Conservation (phyloP, 2,329 filamentous ascomycete genomes). For the Colletotrichum sp. region DNA sequence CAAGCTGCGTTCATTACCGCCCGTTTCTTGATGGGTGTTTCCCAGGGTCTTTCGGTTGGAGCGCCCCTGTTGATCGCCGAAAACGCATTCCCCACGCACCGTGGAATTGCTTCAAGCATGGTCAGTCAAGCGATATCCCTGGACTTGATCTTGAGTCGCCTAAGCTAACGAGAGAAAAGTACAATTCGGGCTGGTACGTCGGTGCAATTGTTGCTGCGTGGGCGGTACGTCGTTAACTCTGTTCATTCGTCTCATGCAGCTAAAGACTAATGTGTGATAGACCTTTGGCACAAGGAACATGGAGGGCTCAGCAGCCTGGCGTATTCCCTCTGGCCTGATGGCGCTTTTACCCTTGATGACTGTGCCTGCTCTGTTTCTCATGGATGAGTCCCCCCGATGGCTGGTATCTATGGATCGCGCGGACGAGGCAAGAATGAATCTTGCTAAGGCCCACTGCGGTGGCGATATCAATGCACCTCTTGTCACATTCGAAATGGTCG, state of each 20-base stretch:
- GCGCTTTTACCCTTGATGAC: constrained; percentile 44
- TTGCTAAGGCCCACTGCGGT: constrained; percentile 30
- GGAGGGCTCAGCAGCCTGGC: constrained; percentile 49
- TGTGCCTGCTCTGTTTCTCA: constrained; percentile 27
- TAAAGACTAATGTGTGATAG: not conserved
- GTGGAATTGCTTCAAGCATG: not conserved
- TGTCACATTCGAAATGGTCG: constrained; percentile 24
- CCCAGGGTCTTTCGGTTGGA: constrained; percentile 28
- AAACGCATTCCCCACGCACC: constrained; percentile 33
- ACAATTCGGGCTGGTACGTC: constrained; percentile 23
- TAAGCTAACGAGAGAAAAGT: not conserved
- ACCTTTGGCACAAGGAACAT: constrained; percentile 48
- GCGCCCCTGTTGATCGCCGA: constrained; percentile 38
- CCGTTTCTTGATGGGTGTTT: constrained; percentile 36
- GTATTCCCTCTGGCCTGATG: constrained; percentile 54
- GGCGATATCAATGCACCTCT: constrained; percentile 22
- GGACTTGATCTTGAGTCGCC: not conserved
- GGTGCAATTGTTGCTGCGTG: constrained; percentile 30
- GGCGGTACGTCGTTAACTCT: not conserved
- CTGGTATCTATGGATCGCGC: constrained; percentile 29
- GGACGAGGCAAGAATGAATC: constrained; percentile 28
- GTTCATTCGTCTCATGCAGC: not conserved
- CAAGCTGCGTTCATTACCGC: constrained; percentile 35
- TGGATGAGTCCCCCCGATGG: constrained; percentile 33
- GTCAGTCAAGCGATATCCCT: not conserved